Base-by-base conservation (phyloP, 345 rosid genomes). In the Corchorus olitorius region DNA sequence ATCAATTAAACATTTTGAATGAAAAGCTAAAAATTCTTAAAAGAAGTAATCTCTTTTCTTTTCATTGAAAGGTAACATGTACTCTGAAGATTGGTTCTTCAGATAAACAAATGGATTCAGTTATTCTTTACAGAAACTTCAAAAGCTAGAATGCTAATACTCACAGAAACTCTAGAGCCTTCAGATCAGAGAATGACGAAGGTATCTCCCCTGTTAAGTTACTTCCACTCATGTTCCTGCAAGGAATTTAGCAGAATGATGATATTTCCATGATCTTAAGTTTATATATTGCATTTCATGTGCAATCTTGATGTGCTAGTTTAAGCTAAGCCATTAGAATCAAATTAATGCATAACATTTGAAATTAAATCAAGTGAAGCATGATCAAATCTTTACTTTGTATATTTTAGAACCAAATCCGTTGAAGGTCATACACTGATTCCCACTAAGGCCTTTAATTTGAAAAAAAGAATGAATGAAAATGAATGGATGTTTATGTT, bases 211-310 rank as follows among this genome's bases (percentile, higher is more conserved):
- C 87, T 0, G 70, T 56, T 55, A 86, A 54, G 55, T 79, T 79
- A 69, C 77, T 74, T 14, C 81, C 80, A n/a, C 86, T 75, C 77
- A 81, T 59, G 77, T 82, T 79, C 83, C 84, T 77, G 70, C 22
- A 53, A 3, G 11, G 16, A 55, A 46, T 45, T 52, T 22, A 68
- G 2, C 10, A 53, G 45, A 55, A 35, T 17, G 20, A 22, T 5
- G 10, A 20, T 19, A 6, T 15, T 16, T 35, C 39, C n/a, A 1
- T 58, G 4, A 54, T 56, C 12, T 43, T 10, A 61, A 59, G 43
- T 6, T n/a, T 8, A 55, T 55, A 4, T 50, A 19, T 20, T 55
- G 60, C 60, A 55, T 55, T n/a, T n/a, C 19, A 54, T 6, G 58
- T 17, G 4, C 15, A 16, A 14, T 2, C n/a, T 3, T 52, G 17